Conservation (phyloP, 2,329 filamentous ascomycete genomes). For the Chaetomium sp. region DNA sequence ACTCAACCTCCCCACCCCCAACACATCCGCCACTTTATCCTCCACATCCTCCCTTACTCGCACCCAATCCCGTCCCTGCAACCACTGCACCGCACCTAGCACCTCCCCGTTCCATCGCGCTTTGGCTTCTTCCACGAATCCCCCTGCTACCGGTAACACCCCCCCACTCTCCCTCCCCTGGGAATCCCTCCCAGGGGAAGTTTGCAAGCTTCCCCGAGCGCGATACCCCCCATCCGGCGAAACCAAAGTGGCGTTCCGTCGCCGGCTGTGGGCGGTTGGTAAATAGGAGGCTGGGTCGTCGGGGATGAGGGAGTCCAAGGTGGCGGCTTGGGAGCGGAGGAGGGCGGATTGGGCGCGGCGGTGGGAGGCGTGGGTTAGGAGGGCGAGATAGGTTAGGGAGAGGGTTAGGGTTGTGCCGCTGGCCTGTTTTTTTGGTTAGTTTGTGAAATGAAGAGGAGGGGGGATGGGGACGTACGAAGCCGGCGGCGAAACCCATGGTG, state of each 20-base stretch:
- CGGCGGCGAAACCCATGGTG: slow-evolving; percentile 65
- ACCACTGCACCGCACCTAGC: slow-evolving; percentile 57
- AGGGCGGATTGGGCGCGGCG: slow-evolving; percentile 52
- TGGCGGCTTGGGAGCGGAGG: slow-evolving; percentile 50
- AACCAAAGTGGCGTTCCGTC: slow-evolving; percentile 24
- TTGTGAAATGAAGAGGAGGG: too few relatives aligned
- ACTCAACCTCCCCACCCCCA: slow-evolving; percentile 31
- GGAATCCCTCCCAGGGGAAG: too few relatives aligned
- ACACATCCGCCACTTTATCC: slow-evolving; percentile 37
- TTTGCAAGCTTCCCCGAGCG: slow-evolving; percentile 38
- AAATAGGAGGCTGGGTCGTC: slow-evolving; percentile 24
- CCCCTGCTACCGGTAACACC: slow-evolving; percentile 41
- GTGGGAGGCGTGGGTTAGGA: slow-evolving; percentile 63
- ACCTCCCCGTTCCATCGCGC: slow-evolving; percentile 74
- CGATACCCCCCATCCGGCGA: slow-evolving; percentile 25
- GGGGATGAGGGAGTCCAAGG: slow-evolving; percentile 42
- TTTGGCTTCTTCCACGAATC: slow-evolving; percentile 62
- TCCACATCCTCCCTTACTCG: slow-evolving; percentile 55
- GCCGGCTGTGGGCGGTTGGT: slow-evolving; percentile 5
- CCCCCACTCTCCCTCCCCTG: too few relatives aligned
- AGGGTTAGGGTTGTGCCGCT: slow-evolving; percentile 71
- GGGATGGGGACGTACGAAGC: slow-evolving; percentile 57
- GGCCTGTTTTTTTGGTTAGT: too few relatives aligned
- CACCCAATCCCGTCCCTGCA: slow-evolving; percentile 60
- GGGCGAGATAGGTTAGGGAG: slow-evolving; percentile 63